These are phyloP conservation scores for Knufia petricola DNA, from an alignment of 2,329 filamentous ascomycete species.

Conservation along the genomic window DNA sequence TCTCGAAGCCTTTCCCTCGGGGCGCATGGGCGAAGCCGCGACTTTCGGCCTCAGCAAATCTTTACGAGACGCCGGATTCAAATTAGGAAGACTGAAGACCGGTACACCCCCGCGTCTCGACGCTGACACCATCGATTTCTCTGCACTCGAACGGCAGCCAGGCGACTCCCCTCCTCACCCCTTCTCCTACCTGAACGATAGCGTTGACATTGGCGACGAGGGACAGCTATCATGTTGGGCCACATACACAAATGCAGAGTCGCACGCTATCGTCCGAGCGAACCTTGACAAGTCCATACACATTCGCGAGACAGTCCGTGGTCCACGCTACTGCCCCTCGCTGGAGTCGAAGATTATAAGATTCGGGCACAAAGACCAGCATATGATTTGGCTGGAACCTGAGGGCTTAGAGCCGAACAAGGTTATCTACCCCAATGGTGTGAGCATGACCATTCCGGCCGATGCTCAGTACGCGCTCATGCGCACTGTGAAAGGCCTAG, in stretches of 20 bases:
- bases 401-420: constrained; percentile 80
- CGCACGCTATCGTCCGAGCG: constrained; percentile 72
- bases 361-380: constrained; percentile 68
- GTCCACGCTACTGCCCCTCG: constrained; percentile 90
- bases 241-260: constrained; percentile 73
- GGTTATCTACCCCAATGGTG: constrained; percentile 88
- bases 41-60: constrained; percentile 90
- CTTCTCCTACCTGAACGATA: constrained; percentile 81
- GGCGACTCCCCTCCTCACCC: constrained; percentile 81
- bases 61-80: constrained; percentile 75
- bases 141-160: constrained; percentile 57
- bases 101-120: constrained; percentile 86
- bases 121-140: constrained; percentile 70
- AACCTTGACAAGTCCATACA: constrained; percentile 96
- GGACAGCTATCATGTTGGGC: constrained; percentile 78
- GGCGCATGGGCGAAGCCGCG: constrained; percentile 86
- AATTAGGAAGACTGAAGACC: constrained; percentile 83
- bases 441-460: constrained; percentile 91
- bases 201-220: constrained; percentile 57
- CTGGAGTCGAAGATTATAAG: constrained; percentile 88
- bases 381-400: constrained; percentile 94
- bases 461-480: constrained; percentile 78
- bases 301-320: constrained; percentile 88
- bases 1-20: constrained; percentile 71
- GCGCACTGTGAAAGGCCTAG: constrained; percentile 78